Evolutionary conservation across 2,329 filamentous ascomycete genomes (phyloP).

Genomic region (Colletotrichum somersetense): DNA sequence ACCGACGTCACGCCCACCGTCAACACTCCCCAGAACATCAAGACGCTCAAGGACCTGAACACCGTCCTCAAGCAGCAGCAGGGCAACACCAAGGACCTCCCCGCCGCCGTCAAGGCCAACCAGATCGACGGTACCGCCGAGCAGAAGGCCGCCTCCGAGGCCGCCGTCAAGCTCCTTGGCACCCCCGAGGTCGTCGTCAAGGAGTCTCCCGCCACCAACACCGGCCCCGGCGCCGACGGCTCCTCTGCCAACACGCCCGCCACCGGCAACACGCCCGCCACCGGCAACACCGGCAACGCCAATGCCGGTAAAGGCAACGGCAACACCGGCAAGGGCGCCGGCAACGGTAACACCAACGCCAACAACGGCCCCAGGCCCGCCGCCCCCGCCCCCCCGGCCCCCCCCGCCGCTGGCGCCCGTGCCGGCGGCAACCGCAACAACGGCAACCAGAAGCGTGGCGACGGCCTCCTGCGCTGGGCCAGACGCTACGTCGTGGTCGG

Average conservation of each 20-base stretch:
- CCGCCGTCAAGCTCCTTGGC: conserved; percentile 54
- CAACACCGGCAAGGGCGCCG: conserved; percentile 35
- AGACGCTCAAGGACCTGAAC: conserved; percentile 59
- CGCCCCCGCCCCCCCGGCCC: too few species aligned
- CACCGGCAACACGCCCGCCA: conserved; percentile 19
- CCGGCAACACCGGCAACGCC: conserved; percentile 25
- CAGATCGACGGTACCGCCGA: conserved; percentile 53
- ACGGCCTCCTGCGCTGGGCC: conserved; percentile 29
- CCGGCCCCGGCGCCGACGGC: conserved; percentile 26
- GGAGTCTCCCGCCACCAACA: conserved; percentile 46
- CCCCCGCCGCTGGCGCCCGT: too few species aligned
- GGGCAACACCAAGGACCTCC: conserved; percentile 64
- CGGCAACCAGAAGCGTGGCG: conserved; percentile 2
- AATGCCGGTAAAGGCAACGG: conserved; percentile 42
- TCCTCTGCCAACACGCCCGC: conserved; percentile 34
- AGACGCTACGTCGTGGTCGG: conserved; percentile 34
- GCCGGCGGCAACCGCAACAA: conserved; percentile 8
- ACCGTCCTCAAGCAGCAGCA: conserved; percentile 62
- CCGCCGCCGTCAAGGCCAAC: conserved; percentile 56
- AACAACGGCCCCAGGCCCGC: conserved; percentile 23
- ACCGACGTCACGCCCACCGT: conserved; percentile 56
- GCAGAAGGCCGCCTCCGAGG: conserved; percentile 50
- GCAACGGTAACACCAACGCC: conserved; percentile 28
- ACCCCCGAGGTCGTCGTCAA: conserved; percentile 47
- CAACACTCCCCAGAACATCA: conserved; percentile 61